Base-by-base conservation (phyloP, 371 early-diverging fungal species). In the Dichotomocladium elegans region DNA sequence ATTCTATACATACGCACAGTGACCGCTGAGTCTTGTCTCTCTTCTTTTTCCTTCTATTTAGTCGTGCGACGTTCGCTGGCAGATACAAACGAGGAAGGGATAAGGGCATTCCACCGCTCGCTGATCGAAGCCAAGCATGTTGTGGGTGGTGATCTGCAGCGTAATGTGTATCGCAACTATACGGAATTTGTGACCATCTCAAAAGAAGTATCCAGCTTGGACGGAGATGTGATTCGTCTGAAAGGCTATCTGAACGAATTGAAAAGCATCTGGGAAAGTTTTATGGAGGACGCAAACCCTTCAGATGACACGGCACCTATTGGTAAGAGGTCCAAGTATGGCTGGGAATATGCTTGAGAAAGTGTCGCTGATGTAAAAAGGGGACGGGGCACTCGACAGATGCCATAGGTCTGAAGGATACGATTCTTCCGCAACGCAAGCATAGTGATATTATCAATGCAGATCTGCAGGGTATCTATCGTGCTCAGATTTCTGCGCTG, bases 111-210 rank as follows among this genome's bases (percentile, higher is more conserved):
- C 47, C 74, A 81, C 47, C 66, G 70, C 43, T 71, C 82, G 7
- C 70, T 93, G 11, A 72, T 74, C 25, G 86, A 87, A 47, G 86
- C 95, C 12, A 88, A 89, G 56, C 86, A 87, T 27, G 70, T 81
- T 6, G 91, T 92, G 8, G 90, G 94, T 11, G 80, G 72, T 14
- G 91, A 91, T 58, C 66, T 95, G 29, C 94, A 94, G 40, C 81
- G 88, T 47, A 94, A 93, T 61, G 93, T 97, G 35, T 93, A 89
- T 69, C 85, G 85, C 57, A 96, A 96, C 74, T 96, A 97, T 66
- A 84, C 83, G 35, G 93, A 94, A 60, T 97, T 97, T 68, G 93
- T 97, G 21, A 83, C 83, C 24, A 94, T 97, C 44, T 91, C 95
- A 15, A 94, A 95, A 63, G 98, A 97, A 65, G 92, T 97, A 27